phyloP scores from a whole-genome alignment of 176 grass and related monocot species.

The Zea luxurians region DNA sequence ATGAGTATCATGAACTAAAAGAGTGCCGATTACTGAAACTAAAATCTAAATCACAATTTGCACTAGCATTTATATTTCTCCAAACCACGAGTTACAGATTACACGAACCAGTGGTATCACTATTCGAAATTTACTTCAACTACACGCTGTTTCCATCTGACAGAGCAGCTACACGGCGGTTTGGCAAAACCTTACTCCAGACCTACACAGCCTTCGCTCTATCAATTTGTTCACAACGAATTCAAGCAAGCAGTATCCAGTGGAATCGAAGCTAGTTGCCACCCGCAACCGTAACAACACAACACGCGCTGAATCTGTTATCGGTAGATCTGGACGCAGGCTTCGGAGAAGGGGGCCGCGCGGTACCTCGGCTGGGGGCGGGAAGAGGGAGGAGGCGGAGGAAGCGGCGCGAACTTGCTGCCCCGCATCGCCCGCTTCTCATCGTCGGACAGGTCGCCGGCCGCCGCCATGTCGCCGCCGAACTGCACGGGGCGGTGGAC shows the following conservation, averaged over 20 bases:
- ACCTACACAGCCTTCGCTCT: not conserved
- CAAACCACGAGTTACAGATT: not conserved
- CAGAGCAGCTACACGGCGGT: not conserved
- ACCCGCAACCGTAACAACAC: not conserved
- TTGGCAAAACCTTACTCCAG: not conserved
- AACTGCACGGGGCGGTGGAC: not conserved
- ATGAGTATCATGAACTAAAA: not conserved
- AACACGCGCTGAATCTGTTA: constrained; percentile 3
- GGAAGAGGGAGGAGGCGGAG: constrained; percentile 35
- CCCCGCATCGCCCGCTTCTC: constrained; percentile 78
- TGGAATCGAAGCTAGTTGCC: not conserved
- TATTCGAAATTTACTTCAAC: not conserved
- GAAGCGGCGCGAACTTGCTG: constrained; percentile 92
- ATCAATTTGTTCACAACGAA: not conserved
- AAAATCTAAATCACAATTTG: not conserved
- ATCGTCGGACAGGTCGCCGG: constrained; percentile 62
- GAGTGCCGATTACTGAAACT: not conserved
- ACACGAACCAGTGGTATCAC: not conserved
- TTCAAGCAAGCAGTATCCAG: not conserved
- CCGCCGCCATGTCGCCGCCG: constrained; percentile 55
- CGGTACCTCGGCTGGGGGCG: constrained; percentile 55
- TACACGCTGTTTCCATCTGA: not conserved
- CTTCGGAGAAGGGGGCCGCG: not conserved
- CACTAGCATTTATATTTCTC: not conserved
- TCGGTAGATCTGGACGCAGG: constrained; percentile 3